Evolutionary conservation across 495 filamentous ascomycete species (phyloP).

Genomic region (Hypoxylon fuscum): DNA sequence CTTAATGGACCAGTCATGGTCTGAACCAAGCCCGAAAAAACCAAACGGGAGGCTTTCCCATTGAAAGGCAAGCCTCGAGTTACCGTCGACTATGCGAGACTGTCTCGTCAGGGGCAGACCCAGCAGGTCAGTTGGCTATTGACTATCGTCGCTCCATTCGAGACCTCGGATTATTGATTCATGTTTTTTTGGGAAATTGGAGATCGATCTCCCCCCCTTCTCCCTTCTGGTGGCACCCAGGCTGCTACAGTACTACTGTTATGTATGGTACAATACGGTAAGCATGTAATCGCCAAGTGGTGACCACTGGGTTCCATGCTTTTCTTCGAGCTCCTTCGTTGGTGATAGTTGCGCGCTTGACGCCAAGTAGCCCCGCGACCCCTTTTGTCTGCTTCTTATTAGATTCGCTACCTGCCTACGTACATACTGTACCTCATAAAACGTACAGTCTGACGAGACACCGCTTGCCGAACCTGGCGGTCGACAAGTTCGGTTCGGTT

Average conservation of each 20-base stretch:
- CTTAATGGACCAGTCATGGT: slow-evolving; percentile 25
- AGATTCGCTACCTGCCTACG: slow-evolving; percentile 13
- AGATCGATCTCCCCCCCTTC: slow-evolving; percentile 15
- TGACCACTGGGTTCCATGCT: neutral
- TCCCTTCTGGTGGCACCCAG: too few relatives aligned
- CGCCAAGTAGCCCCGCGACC: slow-evolving; percentile 14
- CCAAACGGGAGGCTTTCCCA: slow-evolving; percentile 24
- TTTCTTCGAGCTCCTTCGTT: neutral
- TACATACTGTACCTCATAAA: slow-evolving; percentile 3
- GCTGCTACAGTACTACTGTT: too few relatives aligned
- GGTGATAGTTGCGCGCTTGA: slow-evolving; percentile 18
- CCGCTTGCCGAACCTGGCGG: slow-evolving; percentile 41
- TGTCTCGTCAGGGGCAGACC: slow-evolving; percentile 20
- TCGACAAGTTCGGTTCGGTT: slow-evolving; percentile 38
- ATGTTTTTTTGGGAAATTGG: slow-evolving; percentile 3
- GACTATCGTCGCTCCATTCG: slow-evolving; percentile 14
- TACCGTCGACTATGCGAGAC: neutral
- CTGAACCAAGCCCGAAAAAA: slow-evolving; percentile 16
- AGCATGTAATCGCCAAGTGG: slow-evolving; percentile 1
- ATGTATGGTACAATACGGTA: too few relatives aligned
- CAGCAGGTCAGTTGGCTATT: slow-evolving; percentile 14
- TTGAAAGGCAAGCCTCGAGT: slow-evolving; percentile 30
- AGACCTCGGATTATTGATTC: slow-evolving; percentile 14
- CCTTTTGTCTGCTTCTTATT: slow-evolving; percentile 29
- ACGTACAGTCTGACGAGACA: slow-evolving; percentile 23